Percentiles rank a stretch among this genome's conserved stretches.
phyloP scores from a whole-genome alignment of 305 asterid species.

The Fraxinus latifolia region DNA sequence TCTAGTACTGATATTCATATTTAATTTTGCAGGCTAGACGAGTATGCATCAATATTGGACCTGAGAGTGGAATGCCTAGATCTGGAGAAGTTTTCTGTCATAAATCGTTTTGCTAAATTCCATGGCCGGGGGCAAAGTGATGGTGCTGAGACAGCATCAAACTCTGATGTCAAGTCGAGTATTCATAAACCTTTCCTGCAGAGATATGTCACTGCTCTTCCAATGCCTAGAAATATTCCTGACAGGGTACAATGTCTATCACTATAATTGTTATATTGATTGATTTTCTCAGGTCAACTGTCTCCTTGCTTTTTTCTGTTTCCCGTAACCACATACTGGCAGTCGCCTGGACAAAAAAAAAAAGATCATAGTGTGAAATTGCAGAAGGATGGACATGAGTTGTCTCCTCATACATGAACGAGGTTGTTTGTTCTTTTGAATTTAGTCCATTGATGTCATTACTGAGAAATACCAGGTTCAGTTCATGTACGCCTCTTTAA shows the following conservation, averaged over 20 bases:
- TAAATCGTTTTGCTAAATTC: constrained; percentile 81
- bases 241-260: constrained; percentile 73
- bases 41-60: constrained; percentile 66
- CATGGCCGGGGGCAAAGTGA: constrained; percentile 81
- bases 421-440: constrained; percentile 28
- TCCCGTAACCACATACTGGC: constrained; percentile 40
- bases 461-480: constrained; percentile 34
- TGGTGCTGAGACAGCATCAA: constrained; percentile 44
- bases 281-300: constrained; percentile 27
- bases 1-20: not conserved
- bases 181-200: constrained; percentile 50
- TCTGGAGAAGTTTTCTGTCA: constrained; percentile 76
- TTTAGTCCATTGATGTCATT: constrained; percentile 36
- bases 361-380: constrained; percentile 34
- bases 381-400: constrained; percentile 34
- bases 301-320: constrained; percentile 15
- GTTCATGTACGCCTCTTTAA: constrained; percentile 37
- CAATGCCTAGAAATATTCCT: constrained; percentile 72
- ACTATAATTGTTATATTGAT: constrained; percentile 45
- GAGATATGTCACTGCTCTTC: constrained; percentile 74
- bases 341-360: constrained; percentile 31
- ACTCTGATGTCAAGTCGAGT: constrained; percentile 42
- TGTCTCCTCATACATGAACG: constrained; percentile 34
- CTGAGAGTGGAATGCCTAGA: constrained; percentile 77
- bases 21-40: constrained; percentile 56